Evolutionary conservation across 2,329 filamentous ascomycete species (phyloP).

Genomic region (Oidium heveae): DNA sequence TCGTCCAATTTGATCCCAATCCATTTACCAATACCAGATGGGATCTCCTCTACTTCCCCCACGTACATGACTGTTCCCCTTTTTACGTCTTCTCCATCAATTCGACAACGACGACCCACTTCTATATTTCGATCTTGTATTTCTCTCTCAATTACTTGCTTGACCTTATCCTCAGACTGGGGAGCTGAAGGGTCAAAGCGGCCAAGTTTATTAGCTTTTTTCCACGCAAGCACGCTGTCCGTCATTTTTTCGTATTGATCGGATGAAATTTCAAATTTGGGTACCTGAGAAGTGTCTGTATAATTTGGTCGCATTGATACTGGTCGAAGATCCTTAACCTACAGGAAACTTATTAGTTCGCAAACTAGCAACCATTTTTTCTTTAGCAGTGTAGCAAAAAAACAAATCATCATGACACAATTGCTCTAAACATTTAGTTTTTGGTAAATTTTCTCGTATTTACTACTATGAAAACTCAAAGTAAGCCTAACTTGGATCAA

Average conservation of each 20-base stretch:
- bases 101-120: slow-evolving; percentile 35
- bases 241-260: slow-evolving; percentile 65
- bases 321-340: slow-evolving; percentile 66
- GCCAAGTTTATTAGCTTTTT: slow-evolving; percentile 82
- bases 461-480: too few species aligned
- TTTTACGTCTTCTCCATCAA: slow-evolving; percentile 40
- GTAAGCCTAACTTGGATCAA: too few species aligned
- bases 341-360: neutral
- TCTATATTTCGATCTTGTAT: slow-evolving; percentile 41
- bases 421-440: too few species aligned
- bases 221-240: slow-evolving; percentile 85
- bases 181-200: slow-evolving; percentile 78
- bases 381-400: too few species aligned
- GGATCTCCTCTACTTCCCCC: slow-evolving; percentile 50
- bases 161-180: slow-evolving; percentile 44
- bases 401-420: too few species aligned
- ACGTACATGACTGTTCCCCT: slow-evolving; percentile 46
- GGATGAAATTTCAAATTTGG: slow-evolving; percentile 75
- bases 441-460: too few species aligned
- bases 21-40: slow-evolving; percentile 38
- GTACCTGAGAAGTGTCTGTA: slow-evolving; percentile 53
- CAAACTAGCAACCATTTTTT: neutral
- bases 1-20: slow-evolving; percentile 54
- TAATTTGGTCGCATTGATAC: slow-evolving; percentile 52
- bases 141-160: slow-evolving; percentile 42